These are phyloP conservation scores for Fusarium buharicum DNA, from an alignment of 2,329 filamentous ascomycete species.

Conservation along the genomic window DNA sequence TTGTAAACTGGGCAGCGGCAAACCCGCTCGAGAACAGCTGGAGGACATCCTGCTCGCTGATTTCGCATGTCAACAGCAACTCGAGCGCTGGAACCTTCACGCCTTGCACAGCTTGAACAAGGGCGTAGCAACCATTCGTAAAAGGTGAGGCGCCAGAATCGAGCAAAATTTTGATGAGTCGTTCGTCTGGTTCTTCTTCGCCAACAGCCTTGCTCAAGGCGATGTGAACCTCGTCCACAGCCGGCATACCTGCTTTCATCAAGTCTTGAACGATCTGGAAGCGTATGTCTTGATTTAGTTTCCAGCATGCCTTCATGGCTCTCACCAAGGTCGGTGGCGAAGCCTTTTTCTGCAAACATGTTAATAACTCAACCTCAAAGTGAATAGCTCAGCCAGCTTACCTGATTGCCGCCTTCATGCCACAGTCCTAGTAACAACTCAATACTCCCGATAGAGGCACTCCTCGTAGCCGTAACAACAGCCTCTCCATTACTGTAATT, in stretches of 20 bases:
- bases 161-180: conserved; percentile 60
- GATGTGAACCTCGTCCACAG: conserved; percentile 61
- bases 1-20: conserved; percentile 51
- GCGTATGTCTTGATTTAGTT: conserved; percentile 59
- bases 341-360: conserved; percentile 54
- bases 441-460: conserved; percentile 61
- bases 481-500: conserved; percentile 66
- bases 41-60: conserved; percentile 57
- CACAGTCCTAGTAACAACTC: conserved; percentile 62
- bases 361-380: conserved; percentile 25
- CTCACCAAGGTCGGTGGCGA: conserved; percentile 60
- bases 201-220: conserved; percentile 63
- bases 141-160: conserved; percentile 63
- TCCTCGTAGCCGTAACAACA: conserved; percentile 64
- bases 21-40: conserved; percentile 60
- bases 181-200: conserved; percentile 61
- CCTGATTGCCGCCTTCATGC: conserved; percentile 55
- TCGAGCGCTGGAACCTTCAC: conserved; percentile 53
- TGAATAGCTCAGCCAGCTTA: conserved; percentile 40
- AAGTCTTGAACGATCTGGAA: conserved; percentile 61
- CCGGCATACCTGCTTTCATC: conserved; percentile 61
- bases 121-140: conserved; percentile 62
- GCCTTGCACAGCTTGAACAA: conserved; percentile 60
- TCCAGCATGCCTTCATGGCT: conserved; percentile 65
- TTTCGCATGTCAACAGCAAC: conserved; percentile 55